phyloP scores from a whole-genome alignment of 1,139 yeast genomes.

The Barnettozyma hawaiiensis region DNA sequence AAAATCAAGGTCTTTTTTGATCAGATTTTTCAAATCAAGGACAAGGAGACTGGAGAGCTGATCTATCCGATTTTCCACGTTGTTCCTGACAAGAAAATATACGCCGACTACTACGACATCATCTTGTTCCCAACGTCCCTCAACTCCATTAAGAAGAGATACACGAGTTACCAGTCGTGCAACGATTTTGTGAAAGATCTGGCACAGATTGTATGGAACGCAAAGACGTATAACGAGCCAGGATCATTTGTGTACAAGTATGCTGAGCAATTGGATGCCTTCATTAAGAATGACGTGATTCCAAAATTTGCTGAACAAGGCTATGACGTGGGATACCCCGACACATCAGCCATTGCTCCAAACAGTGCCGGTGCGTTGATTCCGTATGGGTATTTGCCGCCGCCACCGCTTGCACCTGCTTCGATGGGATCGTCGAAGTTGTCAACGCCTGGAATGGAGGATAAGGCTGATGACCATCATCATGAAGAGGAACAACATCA shows the following conservation, averaged over 20 bases:
- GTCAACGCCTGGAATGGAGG: conserved; percentile 19
- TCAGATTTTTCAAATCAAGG: conserved; percentile 40
- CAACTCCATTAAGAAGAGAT: conserved; percentile 55
- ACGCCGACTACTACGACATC: conserved; percentile 67
- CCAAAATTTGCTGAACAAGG: conserved; percentile 40
- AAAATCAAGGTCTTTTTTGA: conserved; percentile 38
- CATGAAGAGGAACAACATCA: conserved; percentile 4
- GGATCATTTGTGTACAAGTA: conserved; percentile 63
- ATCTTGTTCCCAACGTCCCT: conserved; percentile 70
- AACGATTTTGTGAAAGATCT: conserved; percentile 71
- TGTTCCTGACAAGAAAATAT: conserved; percentile 49
- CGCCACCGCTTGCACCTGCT: conserved; percentile 5
- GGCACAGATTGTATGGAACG: conserved; percentile 86
- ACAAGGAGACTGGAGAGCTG: conserved; percentile 29
- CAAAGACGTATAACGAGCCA: conserved; percentile 72
- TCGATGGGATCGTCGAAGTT: conserved; percentile 12
- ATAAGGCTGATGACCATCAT: conserved; percentile 9
- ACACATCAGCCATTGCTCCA: conserved; percentile 54
- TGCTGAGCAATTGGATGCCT: conserved; percentile 66
- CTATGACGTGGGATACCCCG: conserved; percentile 53
- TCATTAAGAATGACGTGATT: conserved; percentile 47
- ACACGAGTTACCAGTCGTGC: conserved; percentile 49
- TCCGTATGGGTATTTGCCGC: conserved; percentile 12
- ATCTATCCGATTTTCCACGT: conserved; percentile 34
- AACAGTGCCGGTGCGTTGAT: conserved; percentile 31